Conservation (phyloP, 768 basidiomycete genomes). For the Porpolomopsis calyptriformis region DNA sequence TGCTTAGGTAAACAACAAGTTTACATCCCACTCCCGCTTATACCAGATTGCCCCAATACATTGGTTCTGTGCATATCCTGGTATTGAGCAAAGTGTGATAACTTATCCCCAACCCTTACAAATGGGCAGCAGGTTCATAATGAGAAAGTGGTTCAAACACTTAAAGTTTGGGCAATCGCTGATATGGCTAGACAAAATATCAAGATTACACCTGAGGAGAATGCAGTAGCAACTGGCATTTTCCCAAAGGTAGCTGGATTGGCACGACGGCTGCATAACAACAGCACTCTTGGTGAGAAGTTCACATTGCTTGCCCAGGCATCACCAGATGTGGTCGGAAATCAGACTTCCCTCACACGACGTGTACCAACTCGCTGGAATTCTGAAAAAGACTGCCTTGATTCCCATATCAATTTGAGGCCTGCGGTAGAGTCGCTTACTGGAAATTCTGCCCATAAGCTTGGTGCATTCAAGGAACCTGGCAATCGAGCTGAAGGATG, state of each 20-base stretch:
- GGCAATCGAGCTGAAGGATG: no score
- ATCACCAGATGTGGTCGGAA: constrained; percentile 7
- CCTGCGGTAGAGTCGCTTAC: constrained; percentile 16
- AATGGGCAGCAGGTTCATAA: constrained; percentile 15
- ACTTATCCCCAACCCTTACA: no score
- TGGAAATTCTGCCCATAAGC: constrained; percentile 5
- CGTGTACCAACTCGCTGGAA: background rate
- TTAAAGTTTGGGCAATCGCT: constrained; percentile 8
- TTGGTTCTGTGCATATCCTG: no score
- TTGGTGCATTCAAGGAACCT: no score
- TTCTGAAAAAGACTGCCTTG: constrained; percentile 12
- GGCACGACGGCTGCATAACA: constrained; percentile 18
- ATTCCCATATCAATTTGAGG: constrained; percentile 18
- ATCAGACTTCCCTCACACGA: constrained; percentile 13
- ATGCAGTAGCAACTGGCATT: constrained; percentile 11
- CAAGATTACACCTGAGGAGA: constrained; percentile 5
- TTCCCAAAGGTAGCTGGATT: constrained; percentile 18
- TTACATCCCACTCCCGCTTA: no score
- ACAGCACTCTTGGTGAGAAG: constrained; percentile 14
- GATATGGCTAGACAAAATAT: constrained; percentile 2
- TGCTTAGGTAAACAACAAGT: no score
- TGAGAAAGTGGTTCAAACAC: constrained; percentile 8
- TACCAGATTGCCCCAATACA: no score
- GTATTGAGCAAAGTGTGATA: no score
- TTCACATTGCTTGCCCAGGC: constrained; percentile 16